These are phyloP conservation scores for Orbilia quercus DNA, from an alignment of 2,329 filamentous ascomycete genomes.

Conservation along the genomic window DNA sequence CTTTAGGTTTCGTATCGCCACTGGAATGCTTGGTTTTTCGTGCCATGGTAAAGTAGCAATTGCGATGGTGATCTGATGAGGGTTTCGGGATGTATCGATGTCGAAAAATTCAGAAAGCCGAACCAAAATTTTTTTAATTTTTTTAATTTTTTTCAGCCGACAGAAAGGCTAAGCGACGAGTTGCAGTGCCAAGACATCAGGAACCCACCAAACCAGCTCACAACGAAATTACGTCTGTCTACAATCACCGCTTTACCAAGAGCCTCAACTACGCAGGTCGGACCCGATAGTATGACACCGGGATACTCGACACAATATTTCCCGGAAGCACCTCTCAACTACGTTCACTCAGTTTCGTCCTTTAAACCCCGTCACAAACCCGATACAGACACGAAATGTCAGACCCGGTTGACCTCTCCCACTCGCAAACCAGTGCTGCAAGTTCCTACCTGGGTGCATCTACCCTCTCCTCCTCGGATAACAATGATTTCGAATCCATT, in stretches of 20 bases:
- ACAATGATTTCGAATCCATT: slow-evolving; percentile 47
- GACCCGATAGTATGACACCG: slow-evolving; percentile 3
- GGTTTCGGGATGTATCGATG: neutral
- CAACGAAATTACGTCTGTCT: slow-evolving; percentile 25
- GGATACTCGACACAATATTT: neutral
- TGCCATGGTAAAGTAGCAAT: slow-evolving; percentile 65
- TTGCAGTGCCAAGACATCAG: slow-evolving; percentile 40
- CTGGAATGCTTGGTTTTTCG: slow-evolving; percentile 77
- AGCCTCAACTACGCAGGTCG: slow-evolving; percentile 6
- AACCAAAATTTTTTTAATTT: slow-evolving; percentile 8
- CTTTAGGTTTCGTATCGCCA: slow-evolving; percentile 63
- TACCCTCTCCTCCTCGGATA: slow-evolving; percentile 30
- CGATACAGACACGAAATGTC: slow-evolving; percentile 28
- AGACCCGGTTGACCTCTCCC: slow-evolving; percentile 25
- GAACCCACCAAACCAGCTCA: neutral
- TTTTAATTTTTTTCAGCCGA: slow-evolving; percentile 22
- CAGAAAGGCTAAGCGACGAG: neutral
- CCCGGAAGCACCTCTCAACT: neutral
- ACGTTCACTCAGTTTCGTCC: neutral
- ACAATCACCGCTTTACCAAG: slow-evolving; percentile 8
- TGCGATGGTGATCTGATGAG: neutral
- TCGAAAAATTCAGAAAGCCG: neutral
- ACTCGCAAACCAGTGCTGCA: slow-evolving; percentile 32
- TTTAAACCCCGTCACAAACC: neutral
- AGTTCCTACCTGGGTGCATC: slow-evolving; percentile 46